Evolutionary conservation across 352 stramenopile species (phyloP).

Genomic region (Phytophthora europaea): DNA sequence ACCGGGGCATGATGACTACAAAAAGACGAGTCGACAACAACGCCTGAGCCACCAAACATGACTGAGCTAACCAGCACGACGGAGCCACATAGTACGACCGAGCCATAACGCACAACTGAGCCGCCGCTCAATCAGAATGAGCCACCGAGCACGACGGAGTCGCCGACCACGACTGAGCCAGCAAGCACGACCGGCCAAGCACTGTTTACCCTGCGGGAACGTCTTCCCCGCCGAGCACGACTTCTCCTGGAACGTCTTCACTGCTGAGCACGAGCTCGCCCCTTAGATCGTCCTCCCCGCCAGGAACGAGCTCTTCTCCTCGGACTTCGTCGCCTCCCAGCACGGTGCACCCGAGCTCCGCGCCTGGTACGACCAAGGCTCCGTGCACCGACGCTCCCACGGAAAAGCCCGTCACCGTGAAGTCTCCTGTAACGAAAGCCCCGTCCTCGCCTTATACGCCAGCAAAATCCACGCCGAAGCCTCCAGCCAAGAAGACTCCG

Average conservation of each 20-base stretch:
- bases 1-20: background rate
- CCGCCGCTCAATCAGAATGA: too few species aligned
- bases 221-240: too few species aligned
- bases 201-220: background rate
- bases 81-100: background rate
- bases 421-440: background rate
- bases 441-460: background rate
- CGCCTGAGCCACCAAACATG: too few species aligned
- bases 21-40: too few species aligned
- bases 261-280: too few species aligned
- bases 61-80: background rate
- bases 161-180: too few species aligned
- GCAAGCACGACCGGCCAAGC: background rate
- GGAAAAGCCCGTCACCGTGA: background rate
- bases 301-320: background rate
- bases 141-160: background rate
- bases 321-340: background rate
- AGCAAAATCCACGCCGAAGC: background rate
- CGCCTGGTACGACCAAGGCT: background rate
- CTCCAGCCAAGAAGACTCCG: background rate
- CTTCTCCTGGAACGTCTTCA: background rate
- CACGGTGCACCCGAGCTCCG: background rate
- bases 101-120: too few species aligned
- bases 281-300: background rate
- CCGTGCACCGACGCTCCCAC: background rate